These are phyloP conservation scores for Aspergillus tubingensis DNA, from an alignment of 2,329 filamentous ascomycete species.

Conservation along the genomic window DNA sequence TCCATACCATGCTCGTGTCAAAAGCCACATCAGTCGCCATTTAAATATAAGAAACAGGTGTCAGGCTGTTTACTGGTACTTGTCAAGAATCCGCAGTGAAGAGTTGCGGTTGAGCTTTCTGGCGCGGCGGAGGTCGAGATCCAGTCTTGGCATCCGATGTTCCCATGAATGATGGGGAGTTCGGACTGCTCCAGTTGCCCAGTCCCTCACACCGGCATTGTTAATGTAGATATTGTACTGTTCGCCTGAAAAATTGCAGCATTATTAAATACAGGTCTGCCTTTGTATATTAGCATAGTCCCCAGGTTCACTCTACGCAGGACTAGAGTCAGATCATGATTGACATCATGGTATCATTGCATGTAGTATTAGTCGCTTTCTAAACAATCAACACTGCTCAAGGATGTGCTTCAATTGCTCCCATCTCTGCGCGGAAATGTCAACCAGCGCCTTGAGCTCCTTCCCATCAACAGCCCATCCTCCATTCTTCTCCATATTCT, in stretches of 20 bases:
- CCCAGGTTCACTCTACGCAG: not conserved
- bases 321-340: not conserved
- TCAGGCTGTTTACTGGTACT: not conserved
- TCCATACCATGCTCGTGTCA: conserved; percentile 78
- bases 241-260: no score
- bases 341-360: conserved; percentile 31
- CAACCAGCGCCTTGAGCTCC: conserved; percentile 62
- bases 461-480: conserved; percentile 69
- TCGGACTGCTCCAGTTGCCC: not conserved
- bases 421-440: conserved; percentile 66
- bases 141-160: conserved; percentile 26
- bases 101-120: conserved; percentile 16
- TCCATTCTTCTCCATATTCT: conserved; percentile 80
- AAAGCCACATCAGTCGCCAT: conserved; percentile 80
- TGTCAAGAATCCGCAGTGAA: not conserved
- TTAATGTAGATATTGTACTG: no score
- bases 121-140: conserved; percentile 15
- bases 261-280: not conserved
- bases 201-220: no score
- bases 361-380: conserved; percentile 10
- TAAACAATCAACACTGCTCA: conserved; percentile 28
- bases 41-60: conserved; percentile 9
- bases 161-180: not conserved
- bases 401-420: conserved; percentile 55
- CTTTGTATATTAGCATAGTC: not conserved